Percentiles rank a stretch among this genome's conserved stretches.
These are phyloP conservation scores for Colletotrichum coccodes DNA, from an alignment of 2,329 filamentous ascomycete genomes.

Conservation along the genomic window DNA sequence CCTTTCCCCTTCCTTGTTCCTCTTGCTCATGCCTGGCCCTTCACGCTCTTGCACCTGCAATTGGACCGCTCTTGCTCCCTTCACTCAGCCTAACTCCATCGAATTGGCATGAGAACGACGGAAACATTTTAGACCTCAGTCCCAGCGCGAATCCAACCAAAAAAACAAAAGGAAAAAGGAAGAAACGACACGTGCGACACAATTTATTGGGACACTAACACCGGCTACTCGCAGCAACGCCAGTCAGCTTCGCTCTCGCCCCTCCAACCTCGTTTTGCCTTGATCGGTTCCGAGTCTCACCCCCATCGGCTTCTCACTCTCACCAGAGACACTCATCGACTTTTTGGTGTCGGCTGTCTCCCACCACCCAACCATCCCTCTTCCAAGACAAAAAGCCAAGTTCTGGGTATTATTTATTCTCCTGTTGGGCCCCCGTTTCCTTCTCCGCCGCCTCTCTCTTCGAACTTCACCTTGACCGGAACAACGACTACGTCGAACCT, in stretches of 20 bases:
- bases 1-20: not conserved
- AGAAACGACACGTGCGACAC: not conserved
- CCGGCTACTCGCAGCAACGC: not conserved
- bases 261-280: not conserved
- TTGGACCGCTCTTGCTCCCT: not conserved
- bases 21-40: slow-evolving; percentile 8
- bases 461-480: not conserved
- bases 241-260: slow-evolving; percentile 8
- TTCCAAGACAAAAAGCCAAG: not conserved
- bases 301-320: not conserved
- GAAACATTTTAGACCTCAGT: not conserved
- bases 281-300: not conserved
- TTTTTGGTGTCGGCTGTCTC: slow-evolving; percentile 6
- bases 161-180: no score
- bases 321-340: slow-evolving; percentile 5
- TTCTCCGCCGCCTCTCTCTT: not conserved
- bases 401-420: not conserved
- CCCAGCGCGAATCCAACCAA: not conserved
- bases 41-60: slow-evolving; percentile 11
- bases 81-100: not conserved
- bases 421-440: no score
- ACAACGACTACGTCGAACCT: not conserved
- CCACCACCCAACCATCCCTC: not conserved
- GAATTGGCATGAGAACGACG: not conserved
- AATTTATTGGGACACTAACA: not conserved